These are phyloP conservation scores for Saccharum spontaneum DNA, from an alignment of 176 grass and related monocot genomes.

Conservation along the genomic window DNA sequence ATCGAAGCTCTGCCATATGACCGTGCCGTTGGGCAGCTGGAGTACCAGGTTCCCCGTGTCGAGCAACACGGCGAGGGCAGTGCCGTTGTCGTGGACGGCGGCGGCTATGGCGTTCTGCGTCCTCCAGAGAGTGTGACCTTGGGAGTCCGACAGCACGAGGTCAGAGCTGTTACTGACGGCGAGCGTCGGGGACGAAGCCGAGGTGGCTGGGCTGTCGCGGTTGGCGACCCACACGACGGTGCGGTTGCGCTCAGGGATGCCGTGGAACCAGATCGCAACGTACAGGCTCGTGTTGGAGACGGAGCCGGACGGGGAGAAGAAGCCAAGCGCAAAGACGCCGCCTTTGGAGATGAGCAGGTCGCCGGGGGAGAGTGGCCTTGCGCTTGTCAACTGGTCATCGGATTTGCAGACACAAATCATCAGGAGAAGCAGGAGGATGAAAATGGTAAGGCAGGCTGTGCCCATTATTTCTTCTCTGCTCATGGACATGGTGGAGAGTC, in stretches of 20 bases:
- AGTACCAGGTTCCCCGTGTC: conserved; percentile 39
- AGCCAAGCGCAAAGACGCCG: conserved; percentile 36
- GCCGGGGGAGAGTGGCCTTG: background rate
- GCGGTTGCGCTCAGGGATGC: background rate
- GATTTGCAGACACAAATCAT: conserved; percentile 13
- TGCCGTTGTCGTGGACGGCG: too few species aligned
- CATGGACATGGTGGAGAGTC: background rate
- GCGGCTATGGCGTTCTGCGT: background rate
- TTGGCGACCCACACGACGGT: conserved; percentile 47
- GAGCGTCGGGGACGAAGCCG: background rate
- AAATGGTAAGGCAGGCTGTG: background rate
- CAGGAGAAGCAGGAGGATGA: background rate
- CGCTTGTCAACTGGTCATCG: conserved; percentile 11
- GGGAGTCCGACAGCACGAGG: conserved; percentile 5
- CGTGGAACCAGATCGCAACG: conserved; percentile 45
- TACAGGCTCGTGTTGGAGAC: conserved; percentile 19
- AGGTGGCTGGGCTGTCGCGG: conserved; percentile 28
- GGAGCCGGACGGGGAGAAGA: conserved; percentile 29
- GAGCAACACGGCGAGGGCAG: background rate
- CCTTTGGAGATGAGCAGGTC: conserved; percentile 26
- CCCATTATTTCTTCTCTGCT: background rate
- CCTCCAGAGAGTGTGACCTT: background rate
- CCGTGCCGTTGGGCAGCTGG: background rate
- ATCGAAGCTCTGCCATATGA: conserved; percentile 53
- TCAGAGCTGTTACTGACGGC: conserved; percentile 4